Conservation (phyloP, 805 yeast genomes). For the Suhomyces emberorum region DNA sequence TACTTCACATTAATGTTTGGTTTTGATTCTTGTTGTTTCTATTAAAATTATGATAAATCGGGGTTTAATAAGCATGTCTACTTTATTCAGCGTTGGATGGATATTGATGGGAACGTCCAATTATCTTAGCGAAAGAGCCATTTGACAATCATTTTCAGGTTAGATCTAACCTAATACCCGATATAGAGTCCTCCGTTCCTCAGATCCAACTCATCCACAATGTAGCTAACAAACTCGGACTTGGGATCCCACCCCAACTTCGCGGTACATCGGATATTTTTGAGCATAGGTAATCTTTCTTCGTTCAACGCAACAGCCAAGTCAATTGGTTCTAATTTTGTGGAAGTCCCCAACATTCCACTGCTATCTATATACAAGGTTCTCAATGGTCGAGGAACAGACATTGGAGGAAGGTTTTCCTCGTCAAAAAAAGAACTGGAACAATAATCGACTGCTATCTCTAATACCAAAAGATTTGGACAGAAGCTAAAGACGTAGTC, state of each 20-base stretch:
- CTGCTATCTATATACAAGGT: constrained; percentile 74
- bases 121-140: no score
- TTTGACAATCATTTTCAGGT: background rate
- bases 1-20: no score
- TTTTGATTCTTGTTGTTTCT: background rate
- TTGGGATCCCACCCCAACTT: constrained; percentile 82
- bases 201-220: constrained; percentile 68
- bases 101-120: no score
- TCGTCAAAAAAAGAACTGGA: constrained; percentile 42
- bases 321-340: constrained; percentile 84
- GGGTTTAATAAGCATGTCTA: no score
- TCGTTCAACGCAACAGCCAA: constrained; percentile 81
- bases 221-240: constrained; percentile 38
- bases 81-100: no score
- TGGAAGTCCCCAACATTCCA: constrained; percentile 81
- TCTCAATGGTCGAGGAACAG: constrained; percentile 46
- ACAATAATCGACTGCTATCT: constrained; percentile 77
- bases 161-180: constrained; percentile 25
- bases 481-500: constrained; percentile 75
- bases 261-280: constrained; percentile 62
- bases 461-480: constrained; percentile 62
- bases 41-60: background rate
- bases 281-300: constrained; percentile 65
- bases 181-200: constrained; percentile 73
- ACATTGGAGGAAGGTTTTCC: constrained; percentile 22